Base-by-base conservation (phyloP, 768 basidiomycete genomes). In the Termitomyces sp. region DNA sequence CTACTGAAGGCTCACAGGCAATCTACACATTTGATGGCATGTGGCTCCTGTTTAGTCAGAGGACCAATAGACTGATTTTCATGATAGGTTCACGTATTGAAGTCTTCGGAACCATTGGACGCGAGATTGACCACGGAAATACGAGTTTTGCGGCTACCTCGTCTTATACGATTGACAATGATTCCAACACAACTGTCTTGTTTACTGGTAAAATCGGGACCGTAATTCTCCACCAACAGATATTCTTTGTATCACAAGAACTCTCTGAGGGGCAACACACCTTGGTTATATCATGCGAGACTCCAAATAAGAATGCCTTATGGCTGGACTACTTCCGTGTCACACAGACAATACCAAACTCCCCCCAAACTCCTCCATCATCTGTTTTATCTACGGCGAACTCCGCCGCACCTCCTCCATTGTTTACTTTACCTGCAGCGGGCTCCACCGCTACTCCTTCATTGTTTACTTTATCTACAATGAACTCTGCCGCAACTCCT, bases 81-180 rank as follows among this genome's bases (percentile, higher is more conserved):
- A 33, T 15, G 18, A 2, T 12, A 58, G 56, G 56, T 15, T 60
- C 59, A 3, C 29, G 27, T 13, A 53, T 60, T 10, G 44, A 56
- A 15, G 59, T 60, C 9, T 54, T 57, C 44, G 59, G 59, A 23
- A 57, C 56, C 5, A 57, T 54, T 18, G 52, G 59, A 22, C 27
- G 7, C 15, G 52, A 57, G 39, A 51, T n/a, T n/a, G n/a, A 53
- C 23, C 45, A 43, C 15, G 58, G 54, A 20, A 36, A 47, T 27
- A 1, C 43, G 12, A 49, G 22, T 29, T 56, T 54, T 15, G 59
- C 59, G 1, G 18, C 59, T 4, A 46, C 23, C 6, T 50, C 56
- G 10, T 44, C 56, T 13, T 54, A 57, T 32, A 50, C 48, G 0
- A 33, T 57, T 16, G 56, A 57, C 33, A 18, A 18, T 12, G 31